Evolutionary conservation across 1,284 basidiomycete species (phyloP), one percentile per base, ranked within the genome.

Genomic region (Dichomitus squalens): DNA sequence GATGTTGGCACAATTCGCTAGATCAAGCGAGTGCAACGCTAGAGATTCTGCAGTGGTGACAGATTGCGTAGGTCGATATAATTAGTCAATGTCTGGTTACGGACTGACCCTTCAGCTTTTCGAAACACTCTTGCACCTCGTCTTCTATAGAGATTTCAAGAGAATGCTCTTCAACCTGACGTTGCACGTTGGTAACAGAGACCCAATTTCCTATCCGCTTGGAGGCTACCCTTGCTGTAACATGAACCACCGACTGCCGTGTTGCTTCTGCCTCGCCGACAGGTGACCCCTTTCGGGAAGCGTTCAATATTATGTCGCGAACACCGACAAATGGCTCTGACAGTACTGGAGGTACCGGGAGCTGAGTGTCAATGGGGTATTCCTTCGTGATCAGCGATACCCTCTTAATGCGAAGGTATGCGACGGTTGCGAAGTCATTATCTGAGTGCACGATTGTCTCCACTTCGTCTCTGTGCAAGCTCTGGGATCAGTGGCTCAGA

Each of bases 381-480:
- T 64, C 50, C 70, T 93, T 95, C 1, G 71, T 66, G 54, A 82
- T 79, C 18, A 96, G 76, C 4, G 71, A 70, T 0, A 91, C 93
- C 8, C 77, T 70, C 66, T 88, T 88, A 57, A 98, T 83, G 54
- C 91, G 85, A 23, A 97, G 76, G 72, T 90, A 96, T 14, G 95
- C 95, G 18, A 98, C 95, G 1, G 92, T 88, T 0, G 92, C 92
- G 64, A 93, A 82, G 70, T 85, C 80, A 72, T 76, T 88, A 65
- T 90, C 86, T 6, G 88, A 87, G 65, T 91, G 88, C 41, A 90
- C 84, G 23, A 95, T 85, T 0, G 82, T 83, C 67, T 93, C 87
- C 0, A 82, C 82, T 49, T 87, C 83, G 25, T 74, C 78, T 44
- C 90, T 92, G 57, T 4, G 12, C 7, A n/a, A 44, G 44, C 6